A percentile compares a stretch with the other conserved stretches of the same genome.
These are phyloP conservation scores for Lecanoromycetidae sp. DNA, from an alignment of 2,329 filamentous ascomycete species.

Conservation along the genomic window DNA sequence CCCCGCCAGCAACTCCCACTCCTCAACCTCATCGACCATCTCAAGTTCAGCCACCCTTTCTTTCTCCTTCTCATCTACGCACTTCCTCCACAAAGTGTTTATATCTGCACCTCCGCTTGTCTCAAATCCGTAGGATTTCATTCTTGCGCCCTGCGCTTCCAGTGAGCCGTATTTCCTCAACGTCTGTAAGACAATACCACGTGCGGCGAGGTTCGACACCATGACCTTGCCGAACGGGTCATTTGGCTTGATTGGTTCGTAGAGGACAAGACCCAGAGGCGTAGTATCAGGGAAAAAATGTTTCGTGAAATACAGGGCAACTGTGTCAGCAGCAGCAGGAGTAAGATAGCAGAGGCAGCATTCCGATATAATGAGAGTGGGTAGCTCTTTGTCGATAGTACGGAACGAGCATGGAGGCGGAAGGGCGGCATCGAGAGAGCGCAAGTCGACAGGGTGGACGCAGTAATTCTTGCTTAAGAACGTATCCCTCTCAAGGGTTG, in stretches of 20 bases:
- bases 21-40: constrained; percentile 88
- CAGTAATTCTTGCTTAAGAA: constrained; percentile 38
- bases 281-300: constrained; percentile 35
- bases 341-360: constrained; percentile 89
- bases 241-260: constrained; percentile 75
- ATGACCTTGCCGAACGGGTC: constrained; percentile 87
- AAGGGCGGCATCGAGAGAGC: constrained; percentile 38
- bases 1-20: constrained; percentile 73
- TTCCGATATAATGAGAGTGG: constrained; percentile 82
- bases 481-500: constrained; percentile 22
- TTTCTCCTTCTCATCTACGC: constrained; percentile 61
- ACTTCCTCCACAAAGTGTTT: constrained; percentile 61
- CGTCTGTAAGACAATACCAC: constrained; percentile 76
- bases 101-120: constrained; percentile 45
- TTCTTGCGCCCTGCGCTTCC: constrained; percentile 53
- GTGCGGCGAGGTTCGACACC: constrained; percentile 73
- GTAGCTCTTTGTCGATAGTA: constrained; percentile 45
- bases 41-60: constrained; percentile 67
- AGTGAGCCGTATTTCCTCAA: constrained; percentile 59
- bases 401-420: constrained; percentile 19
- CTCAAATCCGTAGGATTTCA: constrained; percentile 55
- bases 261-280: constrained; percentile 56
- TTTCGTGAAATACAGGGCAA: constrained; percentile 53
- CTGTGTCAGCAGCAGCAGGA: constrained; percentile 47
- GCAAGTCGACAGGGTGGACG: constrained; percentile 58